Percentiles rank a stretch among this genome's conserved stretches.
These are phyloP conservation scores for Aspergillus pseudotamarii DNA, from an alignment of 2,329 filamentous ascomycete genomes.

Conservation along the genomic window DNA sequence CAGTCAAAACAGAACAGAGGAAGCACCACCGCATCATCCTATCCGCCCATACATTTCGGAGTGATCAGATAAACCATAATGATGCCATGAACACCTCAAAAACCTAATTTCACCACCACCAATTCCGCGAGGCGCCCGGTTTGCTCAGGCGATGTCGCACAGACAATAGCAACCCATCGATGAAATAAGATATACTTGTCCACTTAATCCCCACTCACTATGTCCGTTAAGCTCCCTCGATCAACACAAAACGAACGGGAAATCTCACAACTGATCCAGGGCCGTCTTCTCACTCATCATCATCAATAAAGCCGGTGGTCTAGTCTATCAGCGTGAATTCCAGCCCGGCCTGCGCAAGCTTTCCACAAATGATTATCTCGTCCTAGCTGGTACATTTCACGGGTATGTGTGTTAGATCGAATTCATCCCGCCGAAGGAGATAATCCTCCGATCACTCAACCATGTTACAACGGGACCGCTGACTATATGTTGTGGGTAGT, in stretches of 20 bases:
- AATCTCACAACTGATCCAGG: conserved; percentile 56
- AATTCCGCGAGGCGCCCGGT: too few relatives aligned
- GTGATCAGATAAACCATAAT: conserved; percentile 1
- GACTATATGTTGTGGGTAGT: conserved; percentile 33
- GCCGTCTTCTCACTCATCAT: conserved; percentile 93
- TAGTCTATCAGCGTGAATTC: conserved; percentile 96
- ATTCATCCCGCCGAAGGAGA: background rate
- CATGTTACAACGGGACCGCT: background rate
- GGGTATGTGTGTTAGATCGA: conserved; percentile 60
- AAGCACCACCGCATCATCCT: background rate
- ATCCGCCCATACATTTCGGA: background rate
- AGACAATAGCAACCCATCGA: background rate
- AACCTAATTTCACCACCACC: background rate
- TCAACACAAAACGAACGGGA: background rate
- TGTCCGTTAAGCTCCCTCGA: conserved; percentile 1
- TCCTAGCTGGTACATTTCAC: conserved; percentile 95
- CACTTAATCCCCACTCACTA: background rate
- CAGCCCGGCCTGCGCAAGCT: conserved; percentile 84
- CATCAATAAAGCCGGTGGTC: conserved; percentile 96
- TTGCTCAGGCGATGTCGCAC: background rate
- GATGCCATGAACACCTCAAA: background rate
- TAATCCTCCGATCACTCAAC: background rate
- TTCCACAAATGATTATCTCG: conserved; percentile 93
- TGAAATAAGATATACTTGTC: background rate
- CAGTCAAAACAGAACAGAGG: background rate